These are phyloP conservation scores for Aspergillus egyptiacus DNA, from an alignment of 495 filamentous ascomycete species.

Conservation along the genomic window DNA sequence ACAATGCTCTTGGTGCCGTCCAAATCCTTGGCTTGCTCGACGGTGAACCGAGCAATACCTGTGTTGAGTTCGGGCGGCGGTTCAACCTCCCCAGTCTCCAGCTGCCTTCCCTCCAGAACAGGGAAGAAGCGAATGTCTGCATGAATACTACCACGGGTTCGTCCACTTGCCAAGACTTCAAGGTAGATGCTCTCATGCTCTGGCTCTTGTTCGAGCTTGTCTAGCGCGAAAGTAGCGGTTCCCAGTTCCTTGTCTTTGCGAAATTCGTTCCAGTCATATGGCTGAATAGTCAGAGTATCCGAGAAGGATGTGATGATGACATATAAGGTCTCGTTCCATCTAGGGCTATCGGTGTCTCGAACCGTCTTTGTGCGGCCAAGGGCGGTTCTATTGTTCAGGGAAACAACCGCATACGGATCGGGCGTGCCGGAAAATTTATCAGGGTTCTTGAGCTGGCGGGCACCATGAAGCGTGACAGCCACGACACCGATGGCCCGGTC, in stretches of 20 bases:
- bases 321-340: constrained; percentile 95
- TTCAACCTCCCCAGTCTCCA: constrained; percentile 69
- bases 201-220: constrained; percentile 65
- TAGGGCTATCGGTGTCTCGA: constrained; percentile 75
- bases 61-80: constrained; percentile 84
- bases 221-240: constrained; percentile 72
- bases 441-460: constrained; percentile 85
- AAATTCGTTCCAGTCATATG: constrained; percentile 92
- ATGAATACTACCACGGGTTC: constrained; percentile 70
- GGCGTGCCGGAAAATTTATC: constrained; percentile 91
- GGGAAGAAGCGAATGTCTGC: constrained; percentile 94
- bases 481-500: constrained; percentile 95
- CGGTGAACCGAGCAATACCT: constrained; percentile 84
- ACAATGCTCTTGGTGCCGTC: constrained; percentile 85
- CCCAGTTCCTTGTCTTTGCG: constrained; percentile 97
- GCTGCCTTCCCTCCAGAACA: constrained; percentile 64
- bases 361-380: constrained; percentile 86
- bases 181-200: constrained; percentile 80
- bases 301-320: constrained; percentile 86
- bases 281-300: constrained; percentile 72
- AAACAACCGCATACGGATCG: constrained; percentile 86
- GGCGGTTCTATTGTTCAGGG: constrained; percentile 71
- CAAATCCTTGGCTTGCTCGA: constrained; percentile 94
- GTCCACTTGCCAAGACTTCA: constrained; percentile 79
- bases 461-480: constrained; percentile 84